Base-by-base conservation (phyloP, 495 filamentous ascomycete species). In the Penicillium bovifimosum region DNA sequence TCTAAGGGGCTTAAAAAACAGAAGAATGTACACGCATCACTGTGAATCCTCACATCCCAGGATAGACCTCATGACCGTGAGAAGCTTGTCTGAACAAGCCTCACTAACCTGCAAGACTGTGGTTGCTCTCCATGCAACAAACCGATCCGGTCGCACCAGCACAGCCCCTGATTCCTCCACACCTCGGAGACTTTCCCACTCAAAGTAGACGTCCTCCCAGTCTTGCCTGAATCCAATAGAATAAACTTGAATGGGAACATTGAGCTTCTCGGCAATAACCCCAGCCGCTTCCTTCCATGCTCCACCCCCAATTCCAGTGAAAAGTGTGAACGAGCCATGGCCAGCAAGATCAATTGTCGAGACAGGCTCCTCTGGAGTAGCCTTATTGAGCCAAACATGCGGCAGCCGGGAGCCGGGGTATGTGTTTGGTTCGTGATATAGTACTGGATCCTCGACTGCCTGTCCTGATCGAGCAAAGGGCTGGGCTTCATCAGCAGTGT, bases 341-440 rank as follows among this genome's bases (percentile, higher is more conserved):
- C 78, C 79, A 3, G 76, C 76, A 6, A 82, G 48, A 55, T 82
- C 79, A 40, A 78, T 71, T 2, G 76, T 80, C 2, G 76, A 79
- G 43, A 80, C 53, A 24, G 56, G 54, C 40, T 73, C 62, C 10
- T 55, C 56, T 2, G 77, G 76, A 11, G 63, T 48, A 3, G 56
- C 51, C 13, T 66, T 70, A 27, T 78, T 79, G 0, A 82, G 58
- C 79, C 79, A 82, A 1, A 71, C 78, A 57, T 82, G 79, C 6
- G 79, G 79, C 3, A 79, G 58, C 8, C 78, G 67, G 33, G 64
- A 69, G 18, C 79, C 79, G 6, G 79, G 79, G 52, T 76, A 77
- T 17, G 78, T 80, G 24, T 53, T 53, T 18, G 50, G 53, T 16
- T 39, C 53, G 17, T 56, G 40, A 29, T 36, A 28, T 69, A 8